These are phyloP conservation scores for Diaporthe batatas DNA, from an alignment of 2,329 filamentous ascomycete genomes.

Conservation along the genomic window DNA sequence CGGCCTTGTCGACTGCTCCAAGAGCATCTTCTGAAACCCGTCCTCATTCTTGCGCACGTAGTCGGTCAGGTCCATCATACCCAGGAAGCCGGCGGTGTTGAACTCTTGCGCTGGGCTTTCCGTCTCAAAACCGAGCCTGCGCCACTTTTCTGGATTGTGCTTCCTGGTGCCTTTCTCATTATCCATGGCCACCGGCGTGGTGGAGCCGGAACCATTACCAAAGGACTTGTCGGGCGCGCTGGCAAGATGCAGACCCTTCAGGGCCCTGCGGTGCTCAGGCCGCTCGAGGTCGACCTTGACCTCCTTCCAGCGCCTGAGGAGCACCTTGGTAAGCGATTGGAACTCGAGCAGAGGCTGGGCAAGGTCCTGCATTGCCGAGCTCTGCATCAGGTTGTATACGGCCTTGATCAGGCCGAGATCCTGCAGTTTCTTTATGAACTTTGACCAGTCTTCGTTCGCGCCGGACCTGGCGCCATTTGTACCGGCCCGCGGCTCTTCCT, in stretches of 20 bases:
- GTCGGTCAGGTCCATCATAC: constrained; percentile 97
- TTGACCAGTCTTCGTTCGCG: constrained; percentile 84
- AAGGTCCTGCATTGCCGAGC: constrained; percentile 89
- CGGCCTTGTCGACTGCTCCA: constrained; percentile 86
- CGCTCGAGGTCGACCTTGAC: constrained; percentile 87
- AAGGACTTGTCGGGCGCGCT: constrained; percentile 76
- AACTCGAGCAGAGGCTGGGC: constrained; percentile 93
- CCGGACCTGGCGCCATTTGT: constrained; percentile 51
- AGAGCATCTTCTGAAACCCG: constrained; percentile 88
- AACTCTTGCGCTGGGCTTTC: constrained; percentile 92
- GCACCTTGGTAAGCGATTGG: constrained; percentile 88
- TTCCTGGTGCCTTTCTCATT: constrained; percentile 72
- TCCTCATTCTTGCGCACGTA: constrained; percentile 94
- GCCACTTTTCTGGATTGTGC: constrained; percentile 93
- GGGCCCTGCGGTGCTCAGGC: constrained; percentile 86
- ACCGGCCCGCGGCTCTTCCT: constrained; percentile 67
- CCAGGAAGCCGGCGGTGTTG: constrained; percentile 85
- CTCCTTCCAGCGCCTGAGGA: constrained; percentile 89
- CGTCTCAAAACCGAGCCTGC: constrained; percentile 89
- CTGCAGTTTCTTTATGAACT: constrained; percentile 93
- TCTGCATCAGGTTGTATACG: constrained; percentile 94
- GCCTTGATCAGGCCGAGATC: constrained; percentile 93
- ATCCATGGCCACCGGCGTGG: constrained; percentile 52
- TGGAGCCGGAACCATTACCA: constrained; percentile 55
- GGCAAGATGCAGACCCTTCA: constrained; percentile 87